Evolutionary conservation across 345 rosid genomes (phyloP), one percentile per base, ranked within the genome.

Genomic region (Sisymbrium altissimum): DNA sequence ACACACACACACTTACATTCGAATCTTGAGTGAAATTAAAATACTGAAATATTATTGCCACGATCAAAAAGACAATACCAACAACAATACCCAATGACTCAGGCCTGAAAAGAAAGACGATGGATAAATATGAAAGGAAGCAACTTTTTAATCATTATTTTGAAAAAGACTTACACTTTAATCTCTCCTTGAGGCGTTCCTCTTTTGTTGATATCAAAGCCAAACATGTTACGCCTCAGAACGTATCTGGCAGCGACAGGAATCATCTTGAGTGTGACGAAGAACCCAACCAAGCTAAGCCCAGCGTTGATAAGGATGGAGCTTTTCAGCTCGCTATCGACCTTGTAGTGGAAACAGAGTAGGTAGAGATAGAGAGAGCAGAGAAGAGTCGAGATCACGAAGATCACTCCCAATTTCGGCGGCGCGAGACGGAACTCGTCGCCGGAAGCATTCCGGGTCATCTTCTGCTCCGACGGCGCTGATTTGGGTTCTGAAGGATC

Each of bases 1-100:
- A 84, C 97, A 3, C 3, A 9, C 3, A 56, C 52, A 66, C 52
- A 84, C 97, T 85, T 84, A 92, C 99, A 78, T 61, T 84, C n/a
- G 97, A 95, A 80, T 95, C 97, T 29, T 90, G 84, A 2, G 97
- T 89, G 86, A 92, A 95, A 84, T 92, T 95, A 66, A 92, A 92
- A 77, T 84, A 87, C 87, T 88, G 96, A 78, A 95, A 95, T 15
- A 90, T 58, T 36, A 92, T 95, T 27, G 89, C 92, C 82, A 92
- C 79, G 49, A 88, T 87, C 86, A 92, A 78, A 84, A 87, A 92
- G 78, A 92, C 97, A 48, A 90, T 77, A 58, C 91, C 96, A 46
- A 92, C 90, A 62, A 86, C 98, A 79, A 96, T 90, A 46, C 98
- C 98, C 82, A 92, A 74, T 8, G 99, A 92, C 66, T 92, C 98